Evolutionary conservation across 495 filamentous ascomycete species (phyloP), one percentile per base, ranked within the genome.

Genomic region (Talaromyces nanjingensis): DNA sequence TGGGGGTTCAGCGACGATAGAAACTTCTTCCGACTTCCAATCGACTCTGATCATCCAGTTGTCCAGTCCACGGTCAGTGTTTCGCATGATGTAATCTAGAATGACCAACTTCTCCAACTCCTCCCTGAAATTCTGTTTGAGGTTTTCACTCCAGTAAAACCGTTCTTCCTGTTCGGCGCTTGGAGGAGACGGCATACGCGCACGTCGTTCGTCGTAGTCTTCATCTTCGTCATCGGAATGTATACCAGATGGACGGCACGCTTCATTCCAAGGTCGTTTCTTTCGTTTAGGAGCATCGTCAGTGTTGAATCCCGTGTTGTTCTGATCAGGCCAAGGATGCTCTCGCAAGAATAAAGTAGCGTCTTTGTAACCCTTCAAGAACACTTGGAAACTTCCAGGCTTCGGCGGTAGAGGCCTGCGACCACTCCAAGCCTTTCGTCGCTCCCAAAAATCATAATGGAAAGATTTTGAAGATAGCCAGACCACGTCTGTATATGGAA

Each of bases 31-130:
- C 24, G 82, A 87, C 55, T 89, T 82, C 84, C 85, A 91, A 71
- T 98, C 92, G 25, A 99, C 90, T 70, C 89, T 93, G 68, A 99
- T 91, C 94, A 99, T 99, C 94, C 94, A 99, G 65, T 99, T 99
- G 73, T 99, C 94, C 65, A 97, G 78, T 11, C 94, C 94, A 75
- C 94, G 84, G 72, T 99, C 94, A 3, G 94, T 99, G 71, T 99
- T 99, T 24, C 94, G 86, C 94, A 99, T 99, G 59, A 99, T 96
- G 68, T 99, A 99, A 75, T 99, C 94, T 69, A 99, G 72, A 68
- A 99, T 96, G 12, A 99, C 94, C 11, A 99, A 80, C 75, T 98
- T 99, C 75, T 99, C 94, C 39, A 99, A 80, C 75, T 97, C 89
- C 70, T 97, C 96, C 8, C 94, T 81, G 75, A 99, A 98, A 0